Conservation (phyloP, 805 yeast species). For the Priceomyces castillae region DNA sequence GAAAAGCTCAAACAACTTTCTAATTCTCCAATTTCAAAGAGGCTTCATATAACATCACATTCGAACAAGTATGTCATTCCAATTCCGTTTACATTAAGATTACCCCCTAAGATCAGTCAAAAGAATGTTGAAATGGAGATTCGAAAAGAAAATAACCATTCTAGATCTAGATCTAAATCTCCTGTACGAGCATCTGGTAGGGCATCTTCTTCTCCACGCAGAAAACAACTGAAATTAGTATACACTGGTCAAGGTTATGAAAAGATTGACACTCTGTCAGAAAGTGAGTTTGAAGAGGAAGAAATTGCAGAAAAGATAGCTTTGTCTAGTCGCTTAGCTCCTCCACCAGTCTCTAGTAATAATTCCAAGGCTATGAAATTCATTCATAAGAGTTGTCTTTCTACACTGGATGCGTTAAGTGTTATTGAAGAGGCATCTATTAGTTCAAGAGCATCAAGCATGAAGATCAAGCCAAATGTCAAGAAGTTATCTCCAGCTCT, state of each 20-base stretch:
- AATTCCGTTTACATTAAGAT: slow-evolving; percentile 38
- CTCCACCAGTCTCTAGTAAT: slow-evolving; percentile 26
- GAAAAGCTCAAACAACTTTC: slow-evolving; percentile 29
- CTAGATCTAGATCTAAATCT: slow-evolving; percentile 10
- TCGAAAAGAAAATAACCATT: neutral
- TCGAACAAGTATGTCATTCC: slow-evolving; percentile 35
- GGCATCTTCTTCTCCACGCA: slow-evolving; percentile 12
- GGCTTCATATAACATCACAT: slow-evolving; percentile 31
- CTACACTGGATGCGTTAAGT: slow-evolving; percentile 37
- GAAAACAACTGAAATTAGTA: slow-evolving; percentile 19
- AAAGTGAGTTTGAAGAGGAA: slow-evolving; percentile 16
- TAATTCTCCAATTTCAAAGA: slow-evolving; percentile 34
- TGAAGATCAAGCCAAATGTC: slow-evolving; percentile 9
- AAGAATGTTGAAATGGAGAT: slow-evolving; percentile 13
- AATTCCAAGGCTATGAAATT: slow-evolving; percentile 26
- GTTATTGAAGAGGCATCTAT: slow-evolving; percentile 40
- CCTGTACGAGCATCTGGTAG: slow-evolving; percentile 10
- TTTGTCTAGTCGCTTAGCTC: slow-evolving; percentile 15
- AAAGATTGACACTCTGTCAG: slow-evolving; percentile 27
- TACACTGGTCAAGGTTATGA: slow-evolving; percentile 39
- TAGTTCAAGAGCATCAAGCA: slow-evolving; percentile 30
- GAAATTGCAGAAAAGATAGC: slow-evolving; percentile 5
- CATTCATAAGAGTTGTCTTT: slow-evolving; percentile 15
- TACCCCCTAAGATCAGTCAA: slow-evolving; percentile 41
- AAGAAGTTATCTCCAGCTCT: neutral